Percentiles rank a stretch among this genome's conserved stretches.
phyloP scores from a whole-genome alignment of 768 basidiomycete species.

The Tylopilus sp. region DNA sequence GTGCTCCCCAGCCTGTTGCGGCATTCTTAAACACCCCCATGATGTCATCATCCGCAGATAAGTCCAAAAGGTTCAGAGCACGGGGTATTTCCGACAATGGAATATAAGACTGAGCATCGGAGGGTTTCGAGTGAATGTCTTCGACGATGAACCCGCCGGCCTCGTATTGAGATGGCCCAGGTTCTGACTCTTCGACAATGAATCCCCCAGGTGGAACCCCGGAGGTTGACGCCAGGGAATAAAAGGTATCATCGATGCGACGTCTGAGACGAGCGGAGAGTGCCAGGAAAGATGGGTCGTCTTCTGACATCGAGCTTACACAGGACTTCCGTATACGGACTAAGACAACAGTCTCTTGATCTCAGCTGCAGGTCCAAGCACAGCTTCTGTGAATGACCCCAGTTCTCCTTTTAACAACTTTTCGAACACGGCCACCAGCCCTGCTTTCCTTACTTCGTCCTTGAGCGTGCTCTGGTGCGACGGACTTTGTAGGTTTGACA shows the following conservation, averaged over 20 bases:
- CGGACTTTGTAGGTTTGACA: conserved; percentile 42
- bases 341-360: conserved; percentile 34
- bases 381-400: conserved; percentile 32
- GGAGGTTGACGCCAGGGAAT: conserved; percentile 21
- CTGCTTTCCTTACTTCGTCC: conserved; percentile 49
- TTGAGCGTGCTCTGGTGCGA: conserved; percentile 41
- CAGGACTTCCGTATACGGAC: neutral
- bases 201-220: conserved; percentile 33
- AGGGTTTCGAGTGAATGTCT: conserved; percentile 14
- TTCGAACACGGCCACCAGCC: conserved; percentile 52
- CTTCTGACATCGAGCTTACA: conserved; percentile 14
- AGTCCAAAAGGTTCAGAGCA: conserved; percentile 60
- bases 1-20: conserved; percentile 62
- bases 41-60: conserved; percentile 71
- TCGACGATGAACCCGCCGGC: conserved; percentile 33
- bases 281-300: conserved; percentile 35
- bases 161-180: conserved; percentile 14
- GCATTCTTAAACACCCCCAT: conserved; percentile 73
- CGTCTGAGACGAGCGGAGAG: conserved; percentile 42
- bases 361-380: conserved; percentile 51
- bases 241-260: conserved; percentile 54
- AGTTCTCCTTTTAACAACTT: conserved; percentile 44
- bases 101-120: conserved; percentile 34
- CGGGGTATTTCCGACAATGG: conserved; percentile 54
- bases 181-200: conserved; percentile 24